Evolutionary conservation across 305 asterid species (phyloP).

Genomic region (Ilex paraguariensis): DNA sequence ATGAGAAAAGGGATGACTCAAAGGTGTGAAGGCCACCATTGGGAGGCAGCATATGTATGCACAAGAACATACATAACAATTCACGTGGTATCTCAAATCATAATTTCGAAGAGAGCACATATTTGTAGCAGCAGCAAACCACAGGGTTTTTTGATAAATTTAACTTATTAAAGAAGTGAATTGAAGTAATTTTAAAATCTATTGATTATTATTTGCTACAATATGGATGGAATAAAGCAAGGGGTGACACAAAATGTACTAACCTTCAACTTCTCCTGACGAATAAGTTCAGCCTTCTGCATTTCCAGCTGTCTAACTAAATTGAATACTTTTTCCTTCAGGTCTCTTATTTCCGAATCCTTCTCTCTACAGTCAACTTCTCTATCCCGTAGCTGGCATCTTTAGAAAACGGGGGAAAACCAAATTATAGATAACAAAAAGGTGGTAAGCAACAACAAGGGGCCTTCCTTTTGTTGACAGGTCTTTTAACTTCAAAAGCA

Average conservation of each 20-base stretch:
- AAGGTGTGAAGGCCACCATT: too few species aligned
- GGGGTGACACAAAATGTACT: conserved; percentile 15
- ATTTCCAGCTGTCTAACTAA: conserved; percentile 62
- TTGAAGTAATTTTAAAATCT: not conserved
- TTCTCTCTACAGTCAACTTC: conserved; percentile 89
- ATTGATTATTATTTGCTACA: not conserved
- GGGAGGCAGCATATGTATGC: too few species aligned
- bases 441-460: conserved; percentile 9
- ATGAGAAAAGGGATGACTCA: not conserved
- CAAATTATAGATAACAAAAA: not conserved
- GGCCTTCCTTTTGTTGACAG: conserved; percentile 1
- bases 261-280: conserved; percentile 65
- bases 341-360: conserved; percentile 76
- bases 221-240: not conserved
- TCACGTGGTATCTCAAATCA: too few species aligned
- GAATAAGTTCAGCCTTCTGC: conserved; percentile 57
- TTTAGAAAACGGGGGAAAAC: conserved; percentile 11
- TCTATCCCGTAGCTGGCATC: conserved; percentile 72
- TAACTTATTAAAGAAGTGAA: not conserved
- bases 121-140: too few species aligned
- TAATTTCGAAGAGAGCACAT: too few species aligned
- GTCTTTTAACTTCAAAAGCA: conserved; percentile 10
- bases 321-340: conserved; percentile 80
- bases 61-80: too few species aligned
- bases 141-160: too few species aligned